phyloP scores from a whole-genome alignment of 257 asterid species.

The Fraxinus pennsylvanica region DNA sequence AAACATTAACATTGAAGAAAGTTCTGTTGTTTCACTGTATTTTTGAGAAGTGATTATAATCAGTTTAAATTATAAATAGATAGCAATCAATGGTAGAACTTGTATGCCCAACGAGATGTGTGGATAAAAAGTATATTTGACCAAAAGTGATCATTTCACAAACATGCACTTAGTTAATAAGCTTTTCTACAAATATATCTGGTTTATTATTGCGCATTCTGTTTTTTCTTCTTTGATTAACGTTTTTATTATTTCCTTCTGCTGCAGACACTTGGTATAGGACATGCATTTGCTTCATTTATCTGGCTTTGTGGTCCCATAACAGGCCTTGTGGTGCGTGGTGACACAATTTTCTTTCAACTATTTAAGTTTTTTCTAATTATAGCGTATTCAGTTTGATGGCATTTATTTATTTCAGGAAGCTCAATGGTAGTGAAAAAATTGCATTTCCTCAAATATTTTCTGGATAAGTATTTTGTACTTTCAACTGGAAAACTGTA shows the following conservation, averaged over 20 bases:
- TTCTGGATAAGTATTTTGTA: too few species aligned
- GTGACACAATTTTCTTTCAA: constrained; percentile 18
- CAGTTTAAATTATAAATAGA: too few species aligned
- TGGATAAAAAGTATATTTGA: too few species aligned
- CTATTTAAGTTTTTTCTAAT: background rate
- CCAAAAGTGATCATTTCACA: too few species aligned
- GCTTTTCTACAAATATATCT: background rate
- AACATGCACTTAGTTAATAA: background rate
- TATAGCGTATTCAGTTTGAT: background rate
- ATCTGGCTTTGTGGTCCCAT: constrained; percentile 99
- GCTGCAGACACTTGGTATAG: constrained; percentile 96
- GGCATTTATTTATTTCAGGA: constrained; percentile 11
- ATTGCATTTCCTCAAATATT: too few species aligned
- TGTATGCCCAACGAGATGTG: too few species aligned
- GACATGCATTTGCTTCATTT: constrained; percentile 93
- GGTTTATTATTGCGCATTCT: constrained; percentile 11
- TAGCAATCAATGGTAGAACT: too few species aligned
- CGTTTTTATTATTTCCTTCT: constrained; percentile 28
- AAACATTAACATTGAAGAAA: background rate
- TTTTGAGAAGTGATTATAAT: background rate
- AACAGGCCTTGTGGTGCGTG: constrained; percentile 96
- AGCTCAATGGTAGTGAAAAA: constrained; percentile 16
- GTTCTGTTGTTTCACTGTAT: background rate
- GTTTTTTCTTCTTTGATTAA: constrained; percentile 22
- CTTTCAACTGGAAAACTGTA: too few species aligned